Evolutionary conservation across 2,329 filamentous ascomycete genomes (phyloP).

Genomic region (Chrysoporthe austroafricana): DNA sequence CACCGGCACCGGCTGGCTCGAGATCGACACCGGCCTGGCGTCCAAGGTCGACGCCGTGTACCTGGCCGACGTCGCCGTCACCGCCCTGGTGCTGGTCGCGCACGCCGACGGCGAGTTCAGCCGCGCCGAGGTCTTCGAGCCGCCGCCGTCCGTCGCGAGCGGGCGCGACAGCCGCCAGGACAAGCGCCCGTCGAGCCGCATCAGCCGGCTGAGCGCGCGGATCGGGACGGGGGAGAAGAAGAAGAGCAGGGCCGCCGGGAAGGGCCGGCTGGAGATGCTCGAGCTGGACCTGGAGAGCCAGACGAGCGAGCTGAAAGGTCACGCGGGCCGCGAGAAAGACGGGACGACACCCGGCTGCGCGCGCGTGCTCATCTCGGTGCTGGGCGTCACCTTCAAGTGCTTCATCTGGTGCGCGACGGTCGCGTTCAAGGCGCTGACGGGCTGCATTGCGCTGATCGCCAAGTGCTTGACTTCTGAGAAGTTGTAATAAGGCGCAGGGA

Average conservation of each 20-base stretch:
- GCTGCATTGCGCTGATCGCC: conserved; percentile 54
- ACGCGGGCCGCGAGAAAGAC: conserved; percentile 47
- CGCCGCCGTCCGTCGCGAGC: conserved; percentile 52
- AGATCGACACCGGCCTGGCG: conserved; percentile 65
- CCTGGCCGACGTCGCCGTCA: conserved; percentile 64
- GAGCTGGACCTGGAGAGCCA: conserved; percentile 69
- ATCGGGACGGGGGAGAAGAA: conserved; percentile 23
- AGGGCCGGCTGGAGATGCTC: conserved; percentile 56
- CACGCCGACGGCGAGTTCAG: conserved; percentile 58
- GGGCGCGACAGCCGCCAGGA: conserved; percentile 30
- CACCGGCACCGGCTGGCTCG: conserved; percentile 61
- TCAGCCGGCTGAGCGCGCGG: conserved; percentile 36
- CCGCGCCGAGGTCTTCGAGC: conserved; percentile 59
- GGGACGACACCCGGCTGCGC: conserved; percentile 55
- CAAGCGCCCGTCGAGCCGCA: conserved; percentile 36
- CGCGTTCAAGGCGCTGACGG: conserved; percentile 55
- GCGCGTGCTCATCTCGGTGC: conserved; percentile 53
- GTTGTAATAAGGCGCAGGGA: conserved; percentile 33
- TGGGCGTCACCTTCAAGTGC: conserved; percentile 59
- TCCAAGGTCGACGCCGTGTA: conserved; percentile 64
- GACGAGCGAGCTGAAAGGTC: conserved; percentile 49
- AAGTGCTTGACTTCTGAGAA: conserved; percentile 53
- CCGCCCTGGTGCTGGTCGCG: conserved; percentile 63
- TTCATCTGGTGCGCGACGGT: conserved; percentile 62
- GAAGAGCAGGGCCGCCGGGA: conserved; percentile 30